phyloP scores from a whole-genome alignment of 1,284 basidiomycete species.

The Irpex sp. region DNA sequence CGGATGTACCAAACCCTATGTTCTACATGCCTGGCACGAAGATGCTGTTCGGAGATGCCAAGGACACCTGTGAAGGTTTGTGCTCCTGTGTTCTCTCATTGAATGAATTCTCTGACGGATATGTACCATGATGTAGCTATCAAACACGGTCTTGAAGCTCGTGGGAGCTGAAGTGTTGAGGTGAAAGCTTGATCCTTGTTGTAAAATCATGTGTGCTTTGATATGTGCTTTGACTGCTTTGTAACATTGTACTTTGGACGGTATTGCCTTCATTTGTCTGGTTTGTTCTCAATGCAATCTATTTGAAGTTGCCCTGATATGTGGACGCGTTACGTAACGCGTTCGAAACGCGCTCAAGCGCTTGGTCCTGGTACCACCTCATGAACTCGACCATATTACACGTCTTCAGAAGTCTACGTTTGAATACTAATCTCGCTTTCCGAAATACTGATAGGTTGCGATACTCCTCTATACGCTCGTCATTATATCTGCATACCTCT shows the following conservation, averaged over 20 bases:
- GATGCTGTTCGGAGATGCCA: conserved; percentile 88
- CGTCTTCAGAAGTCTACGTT: background rate
- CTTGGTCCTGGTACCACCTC: background rate
- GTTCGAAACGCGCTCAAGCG: background rate
- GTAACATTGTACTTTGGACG: background rate
- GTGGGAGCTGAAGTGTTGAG: conserved; percentile 1
- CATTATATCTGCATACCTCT: background rate
- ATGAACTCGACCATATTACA: background rate
- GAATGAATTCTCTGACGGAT: background rate
- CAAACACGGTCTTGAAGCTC: conserved; percentile 16
- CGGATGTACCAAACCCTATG: conserved; percentile 86
- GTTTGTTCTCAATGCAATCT: background rate
- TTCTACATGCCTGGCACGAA: conserved; percentile 86
- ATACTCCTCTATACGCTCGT: background rate
- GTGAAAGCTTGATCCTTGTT: background rate
- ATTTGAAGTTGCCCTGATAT: background rate
- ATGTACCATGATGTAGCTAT: conserved; percentile 12
- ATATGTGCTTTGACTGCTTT: background rate
- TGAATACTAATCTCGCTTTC: background rate
- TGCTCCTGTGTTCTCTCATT: background rate
- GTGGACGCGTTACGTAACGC: conserved; percentile 1
- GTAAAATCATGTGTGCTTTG: background rate
- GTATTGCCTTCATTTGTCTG: background rate
- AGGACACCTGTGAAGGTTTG: conserved; percentile 79
- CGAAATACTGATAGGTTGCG: background rate